Conservation (phyloP, 495 filamentous ascomycete species). For the Aspergillus cavernicola region DNA sequence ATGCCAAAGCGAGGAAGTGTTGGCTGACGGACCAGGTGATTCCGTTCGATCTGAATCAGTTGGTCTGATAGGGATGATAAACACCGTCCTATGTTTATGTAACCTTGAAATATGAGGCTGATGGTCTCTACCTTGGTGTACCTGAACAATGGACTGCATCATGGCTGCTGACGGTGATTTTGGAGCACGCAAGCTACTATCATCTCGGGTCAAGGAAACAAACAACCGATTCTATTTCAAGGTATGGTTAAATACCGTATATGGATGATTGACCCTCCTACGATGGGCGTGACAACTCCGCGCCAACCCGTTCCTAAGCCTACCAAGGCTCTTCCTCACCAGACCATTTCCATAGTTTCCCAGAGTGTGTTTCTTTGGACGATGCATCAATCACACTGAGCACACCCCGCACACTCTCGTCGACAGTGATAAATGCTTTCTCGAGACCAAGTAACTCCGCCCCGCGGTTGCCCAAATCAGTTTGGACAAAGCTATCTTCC, state of each 20-base stretch:
- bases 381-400: slow-evolving; percentile 30
- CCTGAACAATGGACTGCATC: too few species aligned
- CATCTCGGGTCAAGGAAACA: too few species aligned
- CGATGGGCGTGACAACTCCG: too few species aligned
- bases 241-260: too few species aligned
- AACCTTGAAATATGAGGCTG: too few species aligned
- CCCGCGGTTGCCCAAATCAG: slow-evolving; percentile 42
- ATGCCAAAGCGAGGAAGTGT: not conserved
- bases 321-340: slow-evolving; percentile 20
- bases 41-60: not conserved
- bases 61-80: not conserved
- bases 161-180: too few species aligned
- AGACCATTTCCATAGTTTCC: slow-evolving; percentile 26
- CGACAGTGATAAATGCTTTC: slow-evolving; percentile 28
- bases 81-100: not conserved
- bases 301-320: too few species aligned
- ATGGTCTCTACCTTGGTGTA: too few species aligned
- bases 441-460: slow-evolving; percentile 33
- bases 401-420: slow-evolving; percentile 34
- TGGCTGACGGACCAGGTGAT: not conserved
- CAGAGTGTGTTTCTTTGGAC: slow-evolving; percentile 34
- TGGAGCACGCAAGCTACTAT: too few species aligned
- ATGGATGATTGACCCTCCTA: too few species aligned
- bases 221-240: too few species aligned
- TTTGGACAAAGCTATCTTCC: slow-evolving; percentile 38